These are phyloP conservation scores for Ambrosia trifida DNA, from an alignment of 129 eudicot species.

Conservation along the genomic window DNA sequence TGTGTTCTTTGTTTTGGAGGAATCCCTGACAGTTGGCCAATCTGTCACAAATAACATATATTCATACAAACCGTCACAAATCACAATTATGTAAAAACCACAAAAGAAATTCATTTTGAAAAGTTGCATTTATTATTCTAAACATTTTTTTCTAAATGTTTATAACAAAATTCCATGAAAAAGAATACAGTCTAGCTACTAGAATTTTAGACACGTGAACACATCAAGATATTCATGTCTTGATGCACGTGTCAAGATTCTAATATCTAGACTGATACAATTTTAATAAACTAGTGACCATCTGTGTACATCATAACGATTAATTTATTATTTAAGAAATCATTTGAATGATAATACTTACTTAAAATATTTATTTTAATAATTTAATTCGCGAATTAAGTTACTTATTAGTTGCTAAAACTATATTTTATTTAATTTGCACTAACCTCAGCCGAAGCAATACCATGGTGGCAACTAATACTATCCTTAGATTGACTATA, in stretches of 20 bases:
- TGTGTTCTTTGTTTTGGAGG: conserved; percentile 78
- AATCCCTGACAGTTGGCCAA: conserved; percentile 81
- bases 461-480: conserved; percentile 59
- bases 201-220: too few relatives aligned
- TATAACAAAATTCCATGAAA: neutral
- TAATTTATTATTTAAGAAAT: too few relatives aligned
- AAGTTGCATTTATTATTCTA: neutral
- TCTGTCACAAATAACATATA: conserved; percentile 42
- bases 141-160: neutral
- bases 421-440: neutral
- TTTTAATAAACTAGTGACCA: too few relatives aligned
- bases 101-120: too few relatives aligned
- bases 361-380: neutral
- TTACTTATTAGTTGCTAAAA: neutral
- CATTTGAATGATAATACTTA: too few relatives aligned
- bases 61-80: neutral
- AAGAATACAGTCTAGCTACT: too few relatives aligned
- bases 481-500: conserved; percentile 68
- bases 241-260: too few relatives aligned
- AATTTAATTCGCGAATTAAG: neutral
- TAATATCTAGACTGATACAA: too few relatives aligned
- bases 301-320: too few relatives aligned
- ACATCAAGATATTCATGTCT: too few relatives aligned
- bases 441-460: conserved; percentile 82
- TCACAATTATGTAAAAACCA: neutral